Evolutionary conservation across 768 basidiomycete species (phyloP).

Genomic region (Amanita phalloides): DNA sequence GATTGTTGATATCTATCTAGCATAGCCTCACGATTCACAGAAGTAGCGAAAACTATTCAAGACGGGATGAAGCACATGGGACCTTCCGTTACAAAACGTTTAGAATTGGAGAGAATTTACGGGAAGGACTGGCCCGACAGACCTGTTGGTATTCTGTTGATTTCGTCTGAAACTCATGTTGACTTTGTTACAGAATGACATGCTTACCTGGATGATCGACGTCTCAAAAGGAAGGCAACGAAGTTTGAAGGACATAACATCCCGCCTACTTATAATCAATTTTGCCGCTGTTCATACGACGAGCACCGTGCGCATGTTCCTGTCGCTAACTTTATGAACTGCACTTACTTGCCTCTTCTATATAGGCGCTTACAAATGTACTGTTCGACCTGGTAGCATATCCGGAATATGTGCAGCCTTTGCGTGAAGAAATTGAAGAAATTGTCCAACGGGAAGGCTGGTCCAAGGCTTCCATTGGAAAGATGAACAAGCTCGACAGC

Average conservation of each 20-base stretch:
- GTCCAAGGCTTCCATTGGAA: slow-evolving; percentile 19
- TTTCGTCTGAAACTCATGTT: not conserved
- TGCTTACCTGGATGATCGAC: not conserved
- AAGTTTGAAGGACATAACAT: not conserved
- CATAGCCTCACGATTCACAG: slow-evolving; percentile 7
- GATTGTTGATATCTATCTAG: slow-evolving; percentile 5
- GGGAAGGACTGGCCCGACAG: too few relatives aligned
- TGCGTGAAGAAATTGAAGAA: slow-evolving; percentile 34
- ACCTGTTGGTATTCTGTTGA: not conserved
- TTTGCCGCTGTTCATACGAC: not conserved
- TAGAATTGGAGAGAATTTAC: too few relatives aligned
- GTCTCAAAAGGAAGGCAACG: not conserved
- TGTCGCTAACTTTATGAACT: not conserved
- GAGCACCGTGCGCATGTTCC: not conserved
- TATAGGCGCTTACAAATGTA: slow-evolving; percentile 5
- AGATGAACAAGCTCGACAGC: slow-evolving; percentile 20
- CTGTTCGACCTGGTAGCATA: slow-evolving; percentile 24
- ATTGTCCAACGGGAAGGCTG: slow-evolving; percentile 25
- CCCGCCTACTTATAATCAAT: not conserved
- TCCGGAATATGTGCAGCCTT: slow-evolving; percentile 18
- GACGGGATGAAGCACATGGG: not conserved
- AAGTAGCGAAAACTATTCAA: not conserved
- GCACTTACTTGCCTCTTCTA: not conserved
- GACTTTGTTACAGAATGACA: not conserved
- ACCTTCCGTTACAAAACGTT: too few relatives aligned